Conservation (phyloP, 805 yeast genomes). For the Wilhelminamyces savonicus region DNA sequence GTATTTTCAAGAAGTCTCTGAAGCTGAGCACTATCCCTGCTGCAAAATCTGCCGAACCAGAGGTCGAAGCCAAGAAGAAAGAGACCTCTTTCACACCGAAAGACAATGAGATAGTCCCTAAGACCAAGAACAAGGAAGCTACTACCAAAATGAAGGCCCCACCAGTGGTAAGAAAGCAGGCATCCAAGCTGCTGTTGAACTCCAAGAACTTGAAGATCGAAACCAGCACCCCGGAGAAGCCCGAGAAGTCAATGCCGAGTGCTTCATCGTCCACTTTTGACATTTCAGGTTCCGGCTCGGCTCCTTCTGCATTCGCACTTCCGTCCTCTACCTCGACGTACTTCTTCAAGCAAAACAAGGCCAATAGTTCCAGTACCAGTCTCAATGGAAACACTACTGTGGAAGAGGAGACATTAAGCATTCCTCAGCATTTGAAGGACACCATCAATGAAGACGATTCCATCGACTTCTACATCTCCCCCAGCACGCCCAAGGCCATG, state of each 20-base stretch:
- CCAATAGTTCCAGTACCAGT: constrained; percentile 2
- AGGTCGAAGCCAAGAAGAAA: constrained; percentile 1
- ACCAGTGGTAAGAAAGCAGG: no score
- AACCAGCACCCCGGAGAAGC: constrained; percentile 1
- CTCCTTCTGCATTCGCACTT: constrained; percentile 38
- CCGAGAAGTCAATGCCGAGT: constrained; percentile 10
- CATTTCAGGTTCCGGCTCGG: constrained; percentile 8
- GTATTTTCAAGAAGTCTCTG: constrained; percentile 1
- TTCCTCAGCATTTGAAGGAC: constrained; percentile 32
- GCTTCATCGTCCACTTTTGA: no score
- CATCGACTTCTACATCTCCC: constrained; percentile 31
- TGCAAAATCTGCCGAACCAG: not conserved
- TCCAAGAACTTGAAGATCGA: not conserved
- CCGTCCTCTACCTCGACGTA: constrained; percentile 37
- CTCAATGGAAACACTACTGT: constrained; percentile 1
- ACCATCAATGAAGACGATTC: constrained; percentile 31
- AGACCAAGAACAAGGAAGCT: not conserved
- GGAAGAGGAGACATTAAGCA: constrained; percentile 16
- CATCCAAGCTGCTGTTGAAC: no score
- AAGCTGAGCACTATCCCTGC: not conserved
- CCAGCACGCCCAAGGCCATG: constrained; percentile 26
- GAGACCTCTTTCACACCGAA: not conserved
- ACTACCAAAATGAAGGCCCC: constrained; percentile 1
- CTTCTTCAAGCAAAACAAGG: constrained; percentile 26
- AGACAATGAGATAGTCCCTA: no score